These are phyloP conservation scores for Roridomyces roridus DNA, from an alignment of 768 basidiomycete genomes.

Conservation along the genomic window DNA sequence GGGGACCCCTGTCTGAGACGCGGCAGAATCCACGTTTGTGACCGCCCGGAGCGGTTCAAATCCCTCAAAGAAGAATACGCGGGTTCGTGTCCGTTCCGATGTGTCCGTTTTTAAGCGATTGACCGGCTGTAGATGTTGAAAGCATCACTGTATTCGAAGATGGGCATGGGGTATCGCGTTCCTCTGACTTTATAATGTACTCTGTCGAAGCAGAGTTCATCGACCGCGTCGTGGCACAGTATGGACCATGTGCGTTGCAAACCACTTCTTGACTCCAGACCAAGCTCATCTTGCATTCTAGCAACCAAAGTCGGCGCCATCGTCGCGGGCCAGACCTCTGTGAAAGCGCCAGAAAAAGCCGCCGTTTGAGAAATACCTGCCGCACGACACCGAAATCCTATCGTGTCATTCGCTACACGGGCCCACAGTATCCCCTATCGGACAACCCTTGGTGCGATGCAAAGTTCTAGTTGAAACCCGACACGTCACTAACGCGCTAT, in stretches of 20 bases:
- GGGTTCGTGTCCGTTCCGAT: constrained; percentile 52
- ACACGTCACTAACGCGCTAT: background rate
- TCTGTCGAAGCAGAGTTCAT: constrained; percentile 95
- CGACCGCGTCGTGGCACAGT: constrained; percentile 80
- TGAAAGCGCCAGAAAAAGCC: constrained; percentile 89
- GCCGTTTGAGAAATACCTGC: constrained; percentile 91
- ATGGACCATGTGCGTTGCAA: constrained; percentile 91
- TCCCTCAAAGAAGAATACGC: constrained; percentile 62
- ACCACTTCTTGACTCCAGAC: background rate
- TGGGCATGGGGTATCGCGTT: constrained; percentile 88
- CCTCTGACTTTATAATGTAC: constrained; percentile 93
- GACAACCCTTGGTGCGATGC: constrained; percentile 82
- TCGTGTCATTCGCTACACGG: constrained; percentile 98
- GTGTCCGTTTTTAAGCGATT: background rate
- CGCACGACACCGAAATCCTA: constrained; percentile 84
- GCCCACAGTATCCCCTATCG: constrained; percentile 85
- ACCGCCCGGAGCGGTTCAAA: constrained; percentile 76
- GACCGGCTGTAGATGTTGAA: constrained; percentile 49
- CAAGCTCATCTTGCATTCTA: constrained; percentile 31
- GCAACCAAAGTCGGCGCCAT: constrained; percentile 92
- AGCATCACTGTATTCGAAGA: constrained; percentile 71
- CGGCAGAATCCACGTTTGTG: constrained; percentile 88
- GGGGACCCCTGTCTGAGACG: constrained; percentile 3
- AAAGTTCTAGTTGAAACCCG: no score
- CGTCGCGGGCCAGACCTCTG: constrained; percentile 95